These are phyloP conservation scores for Raddia guianensis DNA, from an alignment of 176 grass and related monocot species.

Conservation along the genomic window DNA sequence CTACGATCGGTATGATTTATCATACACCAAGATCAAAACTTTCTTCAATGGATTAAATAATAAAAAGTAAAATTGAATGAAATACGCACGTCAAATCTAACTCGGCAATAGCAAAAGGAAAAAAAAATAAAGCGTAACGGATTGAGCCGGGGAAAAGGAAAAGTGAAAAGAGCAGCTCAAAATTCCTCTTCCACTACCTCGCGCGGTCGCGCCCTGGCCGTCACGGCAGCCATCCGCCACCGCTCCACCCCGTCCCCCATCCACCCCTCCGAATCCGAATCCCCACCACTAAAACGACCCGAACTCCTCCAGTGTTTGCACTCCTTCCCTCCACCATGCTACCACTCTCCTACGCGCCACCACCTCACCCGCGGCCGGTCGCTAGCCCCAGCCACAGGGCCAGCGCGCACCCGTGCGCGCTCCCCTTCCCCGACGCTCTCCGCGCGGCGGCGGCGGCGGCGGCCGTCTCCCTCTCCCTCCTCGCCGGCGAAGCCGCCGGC, in stretches of 20 bases:
- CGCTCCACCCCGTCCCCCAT: not conserved
- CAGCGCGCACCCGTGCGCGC: constrained; percentile 22
- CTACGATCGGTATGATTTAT: too few relatives aligned
- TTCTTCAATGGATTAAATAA: too few relatives aligned
- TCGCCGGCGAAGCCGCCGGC: constrained; percentile 28
- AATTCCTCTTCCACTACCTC: constrained; percentile 32
- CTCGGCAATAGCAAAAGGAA: too few relatives aligned
- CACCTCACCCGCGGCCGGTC: constrained; percentile 15
- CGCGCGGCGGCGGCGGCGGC: constrained; percentile 56
- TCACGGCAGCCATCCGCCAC: too few relatives aligned
- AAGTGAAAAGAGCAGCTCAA: not conserved
- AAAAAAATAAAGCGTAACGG: not conserved
- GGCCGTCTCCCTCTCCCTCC: constrained; percentile 63
- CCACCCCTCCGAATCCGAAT: not conserved
- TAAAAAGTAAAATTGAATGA: too few relatives aligned
- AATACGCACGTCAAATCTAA: too few relatives aligned
- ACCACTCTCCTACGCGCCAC: constrained; percentile 36
- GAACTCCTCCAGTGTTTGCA: not conserved
- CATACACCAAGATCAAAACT: too few relatives aligned
- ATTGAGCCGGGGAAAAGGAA: not conserved
- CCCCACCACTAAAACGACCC: constrained; percentile 23
- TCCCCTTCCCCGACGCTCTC: constrained; percentile 51
- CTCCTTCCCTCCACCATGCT: constrained; percentile 32
- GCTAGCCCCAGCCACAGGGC: not conserved
- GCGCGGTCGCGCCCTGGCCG: not conserved